phyloP scores from a whole-genome alignment of 192 early-diverging fungal species.

The Umbelopsis sp. region DNA sequence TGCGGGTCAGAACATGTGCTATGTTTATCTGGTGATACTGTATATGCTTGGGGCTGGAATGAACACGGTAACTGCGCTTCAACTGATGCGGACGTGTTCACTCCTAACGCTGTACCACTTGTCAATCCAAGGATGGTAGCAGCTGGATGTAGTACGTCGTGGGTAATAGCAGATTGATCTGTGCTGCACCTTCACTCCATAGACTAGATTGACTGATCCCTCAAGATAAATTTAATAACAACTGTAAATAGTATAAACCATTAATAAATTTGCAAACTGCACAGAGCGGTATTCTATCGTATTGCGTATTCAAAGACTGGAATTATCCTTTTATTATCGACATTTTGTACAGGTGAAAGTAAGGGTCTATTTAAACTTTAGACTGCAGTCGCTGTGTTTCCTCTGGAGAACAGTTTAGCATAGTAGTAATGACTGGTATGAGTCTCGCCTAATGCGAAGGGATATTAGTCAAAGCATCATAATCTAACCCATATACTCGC shows the following conservation, averaged over 20 bases:
- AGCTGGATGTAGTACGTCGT: conserved; percentile 46
- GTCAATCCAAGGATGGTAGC: conserved; percentile 16
- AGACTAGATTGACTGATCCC: background rate
- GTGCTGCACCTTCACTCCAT: background rate
- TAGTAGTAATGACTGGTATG: conserved; percentile 65
- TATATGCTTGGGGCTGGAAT: conserved; percentile 89
- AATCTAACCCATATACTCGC: background rate
- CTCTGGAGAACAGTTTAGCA: conserved; percentile 70
- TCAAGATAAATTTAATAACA: background rate
- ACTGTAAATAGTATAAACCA: background rate
- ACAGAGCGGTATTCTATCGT: too few species aligned
- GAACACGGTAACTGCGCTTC: conserved; percentile 90
- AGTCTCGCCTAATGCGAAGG: conserved; percentile 52
- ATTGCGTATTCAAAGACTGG: too few species aligned
- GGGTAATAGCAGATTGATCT: conserved; percentile 27
- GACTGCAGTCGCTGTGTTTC: conserved; percentile 56
- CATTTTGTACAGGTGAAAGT: background rate
- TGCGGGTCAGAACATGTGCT: conserved; percentile 83
- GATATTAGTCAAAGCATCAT: background rate
- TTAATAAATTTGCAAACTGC: too few species aligned
- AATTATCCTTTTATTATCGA: background rate
- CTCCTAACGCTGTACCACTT: conserved; percentile 6
- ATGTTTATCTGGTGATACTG: conserved; percentile 49
- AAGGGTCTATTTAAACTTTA: conserved; percentile 6
- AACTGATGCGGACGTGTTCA: conserved; percentile 26